Evolutionary conservation across 2,329 filamentous ascomycete genomes (phyloP).

Genomic region (Colletotrichum salicis): DNA sequence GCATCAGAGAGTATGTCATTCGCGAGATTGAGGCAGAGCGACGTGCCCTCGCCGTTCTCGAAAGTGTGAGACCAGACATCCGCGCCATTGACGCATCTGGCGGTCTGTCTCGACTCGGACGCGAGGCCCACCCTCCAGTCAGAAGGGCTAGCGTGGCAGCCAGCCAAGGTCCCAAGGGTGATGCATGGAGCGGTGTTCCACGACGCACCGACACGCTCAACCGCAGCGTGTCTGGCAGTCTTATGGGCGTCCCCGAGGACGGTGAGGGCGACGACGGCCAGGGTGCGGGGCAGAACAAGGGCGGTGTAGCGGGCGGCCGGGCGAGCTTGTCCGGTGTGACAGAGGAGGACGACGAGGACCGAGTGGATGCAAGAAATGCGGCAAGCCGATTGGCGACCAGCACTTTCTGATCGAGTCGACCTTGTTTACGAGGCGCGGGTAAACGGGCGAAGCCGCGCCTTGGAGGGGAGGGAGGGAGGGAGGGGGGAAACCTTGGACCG

Average conservation of each 20-base stretch:
- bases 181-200: conserved; percentile 96
- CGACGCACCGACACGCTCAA: conserved; percentile 81
- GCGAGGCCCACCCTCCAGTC: conserved; percentile 82
- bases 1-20: conserved; percentile 90
- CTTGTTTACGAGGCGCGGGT: conserved; percentile 12
- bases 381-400: conserved; percentile 93
- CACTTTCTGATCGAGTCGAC: conserved; percentile 73
- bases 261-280: conserved; percentile 59
- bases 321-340: conserved; percentile 68
- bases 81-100: conserved; percentile 91
- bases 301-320: conserved; percentile 52
- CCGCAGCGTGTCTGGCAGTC: conserved; percentile 79
- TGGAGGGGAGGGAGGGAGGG: background rate
- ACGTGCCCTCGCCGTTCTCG: conserved; percentile 89
- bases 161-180: conserved; percentile 96
- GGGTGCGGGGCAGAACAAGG: conserved; percentile 45
- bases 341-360: conserved; percentile 91
- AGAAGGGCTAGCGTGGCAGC: conserved; percentile 83
- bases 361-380: conserved; percentile 94
- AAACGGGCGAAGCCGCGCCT: conserved; percentile 12
- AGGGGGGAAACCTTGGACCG: conserved; percentile 8
- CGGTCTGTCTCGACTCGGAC: conserved; percentile 87
- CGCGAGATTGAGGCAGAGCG: conserved; percentile 96
- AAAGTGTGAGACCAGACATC: conserved; percentile 92
- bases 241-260: conserved; percentile 73